phyloP scores from a whole-genome alignment of 2,329 filamentous ascomycete species.

The Ceratocystis alfenasii region DNA sequence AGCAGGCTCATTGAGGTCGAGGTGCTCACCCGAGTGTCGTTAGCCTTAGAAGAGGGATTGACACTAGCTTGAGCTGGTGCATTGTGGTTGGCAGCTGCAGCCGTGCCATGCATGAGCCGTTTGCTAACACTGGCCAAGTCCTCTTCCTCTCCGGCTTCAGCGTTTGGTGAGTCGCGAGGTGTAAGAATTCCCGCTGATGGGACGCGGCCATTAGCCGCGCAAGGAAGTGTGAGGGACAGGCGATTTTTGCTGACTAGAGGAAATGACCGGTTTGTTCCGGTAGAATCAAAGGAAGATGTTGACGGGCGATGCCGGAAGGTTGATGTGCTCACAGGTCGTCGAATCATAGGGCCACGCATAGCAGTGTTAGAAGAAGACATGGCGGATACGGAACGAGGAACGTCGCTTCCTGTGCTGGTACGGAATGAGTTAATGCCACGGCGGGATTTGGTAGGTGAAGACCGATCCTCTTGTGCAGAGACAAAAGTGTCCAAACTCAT shows the following conservation, averaged over 20 bases:
- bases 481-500: conserved; percentile 27
- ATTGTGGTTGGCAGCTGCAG: not conserved
- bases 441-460: conserved; percentile 13
- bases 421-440: conserved; percentile 15
- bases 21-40: conserved; percentile 22
- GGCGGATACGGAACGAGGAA: conserved; percentile 17
- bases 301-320: conserved; percentile 40
- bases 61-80: conserved; percentile 25
- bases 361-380: conserved; percentile 20
- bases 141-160: conserved; percentile 37
- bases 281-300: conserved; percentile 45
- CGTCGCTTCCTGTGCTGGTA: conserved; percentile 12
- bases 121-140: conserved; percentile 27
- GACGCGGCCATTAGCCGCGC: not conserved
- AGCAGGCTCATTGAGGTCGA: conserved; percentile 37
- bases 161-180: conserved; percentile 39
- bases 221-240: conserved; percentile 26
- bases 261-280: conserved; percentile 49
- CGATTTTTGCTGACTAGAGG: conserved; percentile 42
- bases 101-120: conserved; percentile 10
- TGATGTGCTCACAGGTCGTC: conserved; percentile 35
- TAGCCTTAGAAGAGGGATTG: conserved; percentile 35
- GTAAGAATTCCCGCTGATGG: conserved; percentile 35
- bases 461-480: conserved; percentile 23
- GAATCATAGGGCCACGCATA: conserved; percentile 27